Base-by-base conservation (phyloP, 768 basidiomycete species). In the Phaeolepiota aurea region DNA sequence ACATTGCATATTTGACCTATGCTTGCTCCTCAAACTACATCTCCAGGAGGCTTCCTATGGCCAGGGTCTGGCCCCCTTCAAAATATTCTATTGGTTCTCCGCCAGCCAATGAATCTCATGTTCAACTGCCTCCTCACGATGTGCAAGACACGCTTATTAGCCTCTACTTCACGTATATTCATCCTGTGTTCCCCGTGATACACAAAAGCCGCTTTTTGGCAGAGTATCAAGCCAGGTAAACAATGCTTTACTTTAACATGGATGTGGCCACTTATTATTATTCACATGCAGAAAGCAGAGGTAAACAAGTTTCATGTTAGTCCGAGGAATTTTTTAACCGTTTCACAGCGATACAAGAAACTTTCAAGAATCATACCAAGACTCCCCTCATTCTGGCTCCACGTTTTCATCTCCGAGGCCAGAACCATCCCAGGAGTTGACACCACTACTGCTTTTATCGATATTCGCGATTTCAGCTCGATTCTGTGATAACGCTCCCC, bases 401-500 rank as follows among this genome's bases (percentile, higher is more conserved):
- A 34, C 56, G 21, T 55, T 54, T 20, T 51, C 62, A 44, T 61
- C 64, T 33, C 63, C 64, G 41, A 65, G 60, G 47, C 71, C 71
- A 7, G 77, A 81, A 47, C 63, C 72, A 7, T 71, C 77, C 14
- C 83, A 85, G 52, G 72, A 71, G 51, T 57, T 80, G 14, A 80
- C 83, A 2, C 77, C 78, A 32, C 61, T 91, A 20, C 58, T 91
- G 5, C 69, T 93, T 11, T 63, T 91, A 18, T 73, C 85, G 1
- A 88, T 93, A 59, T 89, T 90, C 53, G 72, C 90, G 5, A 72
- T 89, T 38, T 77, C 88, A 30, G 82, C 87, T 9, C 76, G 88
- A 9, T 91, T 84, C 48, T 68, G 64, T 4, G 64, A 75, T 13
- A 69, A 72, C 42, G 54, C 66, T 47, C 66, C 72, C 49, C 47